Conservation (phyloP, 805 yeast species). For the Saccharomycopsis babjevae region DNA sequence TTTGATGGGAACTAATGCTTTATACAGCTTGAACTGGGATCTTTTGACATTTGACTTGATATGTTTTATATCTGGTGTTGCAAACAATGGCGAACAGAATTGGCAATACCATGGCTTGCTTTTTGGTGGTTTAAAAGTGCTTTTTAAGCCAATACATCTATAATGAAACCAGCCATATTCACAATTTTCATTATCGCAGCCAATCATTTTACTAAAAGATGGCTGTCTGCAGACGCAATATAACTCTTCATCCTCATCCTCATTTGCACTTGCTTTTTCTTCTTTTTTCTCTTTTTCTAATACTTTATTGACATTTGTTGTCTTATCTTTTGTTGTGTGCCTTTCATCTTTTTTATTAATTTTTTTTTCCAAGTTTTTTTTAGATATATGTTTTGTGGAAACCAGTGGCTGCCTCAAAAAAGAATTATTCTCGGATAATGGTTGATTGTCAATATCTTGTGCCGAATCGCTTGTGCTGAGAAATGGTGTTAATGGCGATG, state of each 20-base stretch:
- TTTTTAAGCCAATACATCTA: constrained; percentile 52
- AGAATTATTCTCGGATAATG: neutral
- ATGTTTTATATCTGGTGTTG: neutral
- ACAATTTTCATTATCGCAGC: constrained; percentile 76
- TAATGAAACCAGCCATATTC: constrained; percentile 71
- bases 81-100: constrained; percentile 25
- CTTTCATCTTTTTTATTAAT: no score
- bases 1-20: neutral
- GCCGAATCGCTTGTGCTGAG: neutral
- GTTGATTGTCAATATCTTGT: neutral
- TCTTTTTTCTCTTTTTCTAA: neutral
- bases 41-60: neutral
- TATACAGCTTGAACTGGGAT: neutral
- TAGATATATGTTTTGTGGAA: neutral
- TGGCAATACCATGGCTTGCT: constrained; percentile 70
- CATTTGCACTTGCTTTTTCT: constrained; percentile 1
- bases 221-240: constrained; percentile 41
- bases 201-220: constrained; percentile 73
- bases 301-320: neutral
- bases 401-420: no score
- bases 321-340: neutral
- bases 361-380: constrained; percentile 6
- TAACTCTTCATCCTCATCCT: constrained; percentile 19
- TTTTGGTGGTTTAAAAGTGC: constrained; percentile 39
- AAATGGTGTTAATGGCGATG: neutral